Base-by-base conservation (phyloP, 805 yeast species). In the Schizosaccharomyces osmophilus region DNA sequence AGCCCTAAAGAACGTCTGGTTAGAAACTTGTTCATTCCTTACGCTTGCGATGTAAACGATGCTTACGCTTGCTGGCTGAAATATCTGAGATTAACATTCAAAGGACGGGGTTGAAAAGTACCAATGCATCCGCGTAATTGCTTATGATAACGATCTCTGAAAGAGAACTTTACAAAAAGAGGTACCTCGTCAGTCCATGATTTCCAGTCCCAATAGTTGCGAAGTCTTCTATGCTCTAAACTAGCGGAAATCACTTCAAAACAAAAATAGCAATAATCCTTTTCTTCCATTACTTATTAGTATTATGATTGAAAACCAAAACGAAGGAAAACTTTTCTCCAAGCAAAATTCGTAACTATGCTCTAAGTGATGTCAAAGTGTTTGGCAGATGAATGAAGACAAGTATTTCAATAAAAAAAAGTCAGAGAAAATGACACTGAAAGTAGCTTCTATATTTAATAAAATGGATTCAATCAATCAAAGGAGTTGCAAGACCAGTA, bases 1-100 rank as follows among this genome's bases (percentile, higher is more conserved):
- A 0, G 95, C 95, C 2, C 80, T 73, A 22, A 59, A 22, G 11
- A 4, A 17, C 5, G 3, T 5, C 13, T 43, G 22, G 22, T 19
- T 17, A 19, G 22, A n/a, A 2, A 43, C 48, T 1, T 43, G 9
- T 43, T 43, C 22, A 43, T 43, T 6, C 3, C 9, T 13, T 17
- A 43, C 17, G 11, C 48, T 19, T 43, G 22, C 15, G 9, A 43
- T 19, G 48, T 3, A n/a, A 48, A 24, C 31, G 11, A 22, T 29
- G 26, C 57, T 51, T 51, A 51, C 57, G 57, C 57, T 51, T 51
- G 57, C 32, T 51, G 22, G 6, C 36, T 29, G 15, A 51, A 51
- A 51, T 51, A 29, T 51, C 19, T 29, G 2, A 51, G 36, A 51
- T 22, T 29, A 9, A 29, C 15, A 29, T 24, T 11, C 22, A 51